A percentile compares a stretch with the other conserved stretches of the same genome.
phyloP scores from a whole-genome alignment of 2,329 filamentous ascomycete genomes.

The Balansia obtecta region DNA sequence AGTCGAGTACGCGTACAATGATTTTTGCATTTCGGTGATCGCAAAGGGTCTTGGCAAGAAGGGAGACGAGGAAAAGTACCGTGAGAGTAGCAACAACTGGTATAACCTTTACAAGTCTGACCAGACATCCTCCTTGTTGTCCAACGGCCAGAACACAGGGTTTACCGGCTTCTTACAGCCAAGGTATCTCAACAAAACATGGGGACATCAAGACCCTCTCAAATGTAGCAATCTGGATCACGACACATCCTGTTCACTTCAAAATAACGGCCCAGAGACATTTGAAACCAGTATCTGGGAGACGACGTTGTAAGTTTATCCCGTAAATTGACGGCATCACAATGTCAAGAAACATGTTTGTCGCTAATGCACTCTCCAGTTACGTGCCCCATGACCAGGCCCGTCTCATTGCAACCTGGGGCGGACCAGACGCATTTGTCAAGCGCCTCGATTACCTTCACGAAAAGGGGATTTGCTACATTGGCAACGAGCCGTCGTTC shows the following conservation, averaged over 20 bases:
- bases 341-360: too few relatives aligned
- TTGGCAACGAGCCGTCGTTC: slow-evolving; percentile 51
- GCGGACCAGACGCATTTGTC: slow-evolving; percentile 44
- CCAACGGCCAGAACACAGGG: slow-evolving; percentile 46
- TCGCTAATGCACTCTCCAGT: slow-evolving; percentile 11
- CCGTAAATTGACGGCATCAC: background rate
- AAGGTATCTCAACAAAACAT: slow-evolving; percentile 53
- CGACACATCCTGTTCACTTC: slow-evolving; percentile 44
- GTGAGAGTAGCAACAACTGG: slow-evolving; percentile 51
- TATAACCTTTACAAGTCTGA: slow-evolving; percentile 50
- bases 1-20: slow-evolving; percentile 68
- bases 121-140: slow-evolving; percentile 38
- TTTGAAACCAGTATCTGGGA: slow-evolving; percentile 64
- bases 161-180: slow-evolving; percentile 63
- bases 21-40: slow-evolving; percentile 56
- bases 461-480: slow-evolving; percentile 50
- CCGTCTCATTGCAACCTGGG: slow-evolving; percentile 44
- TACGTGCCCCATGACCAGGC: slow-evolving; percentile 43
- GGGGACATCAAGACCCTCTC: slow-evolving; percentile 56
- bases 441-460: slow-evolving; percentile 52
- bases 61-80: slow-evolving; percentile 46
- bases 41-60: slow-evolving; percentile 42
- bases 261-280: slow-evolving; percentile 52
- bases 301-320: slow-evolving; percentile 49
- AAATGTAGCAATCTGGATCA: slow-evolving; percentile 44